Percentiles rank a stretch among this genome's conserved stretches.
Evolutionary conservation across 495 filamentous ascomycete species (phyloP).

Genomic region (Aspergillus cristatus): DNA sequence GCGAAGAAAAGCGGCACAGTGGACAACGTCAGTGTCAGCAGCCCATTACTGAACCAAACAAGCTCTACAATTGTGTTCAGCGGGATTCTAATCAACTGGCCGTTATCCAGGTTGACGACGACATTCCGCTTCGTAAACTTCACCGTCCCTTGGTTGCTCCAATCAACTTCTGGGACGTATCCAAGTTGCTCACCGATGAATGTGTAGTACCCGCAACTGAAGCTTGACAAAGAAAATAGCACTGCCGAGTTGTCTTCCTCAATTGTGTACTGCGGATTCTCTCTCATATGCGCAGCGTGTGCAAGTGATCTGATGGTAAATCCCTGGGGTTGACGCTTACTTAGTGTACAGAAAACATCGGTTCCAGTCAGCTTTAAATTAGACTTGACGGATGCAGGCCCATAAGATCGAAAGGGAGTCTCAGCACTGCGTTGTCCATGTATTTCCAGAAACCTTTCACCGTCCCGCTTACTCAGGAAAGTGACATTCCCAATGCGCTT

Average conservation of each 20-base stretch:
- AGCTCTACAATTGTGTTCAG: slow-evolving; percentile 9
- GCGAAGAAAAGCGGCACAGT: slow-evolving; percentile 13
- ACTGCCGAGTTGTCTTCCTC: slow-evolving; percentile 2
- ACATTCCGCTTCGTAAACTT: slow-evolving; percentile 31
- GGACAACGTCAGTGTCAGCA: slow-evolving; percentile 5
- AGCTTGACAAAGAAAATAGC: slow-evolving; percentile 16
- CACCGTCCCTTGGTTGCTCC: slow-evolving; percentile 18
- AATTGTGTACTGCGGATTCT: neutral
- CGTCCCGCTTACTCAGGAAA: slow-evolving; percentile 21
- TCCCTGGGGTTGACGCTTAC: slow-evolving; percentile 26
- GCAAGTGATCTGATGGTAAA: slow-evolving; percentile 29
- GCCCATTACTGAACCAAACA: slow-evolving; percentile 4
- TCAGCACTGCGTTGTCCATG: slow-evolving; percentile 15
- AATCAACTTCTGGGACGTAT: slow-evolving; percentile 38
- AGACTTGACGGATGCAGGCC: slow-evolving; percentile 3
- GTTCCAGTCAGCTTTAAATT: slow-evolving; percentile 29
- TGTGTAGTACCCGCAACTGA: slow-evolving; percentile 43
- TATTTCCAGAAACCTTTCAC: slow-evolving; percentile 19
- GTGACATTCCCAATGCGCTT: slow-evolving; percentile 26
- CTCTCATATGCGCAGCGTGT: slow-evolving; percentile 5
- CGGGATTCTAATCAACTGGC: slow-evolving; percentile 9
- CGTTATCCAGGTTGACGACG: slow-evolving; percentile 5
- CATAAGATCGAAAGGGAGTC: neutral
- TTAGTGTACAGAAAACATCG: slow-evolving; percentile 31
- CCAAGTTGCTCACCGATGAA: slow-evolving; percentile 28